These are phyloP conservation scores for Penicillium sumatraense DNA, from an alignment of 2,329 filamentous ascomycete species.

Conservation along the genomic window DNA sequence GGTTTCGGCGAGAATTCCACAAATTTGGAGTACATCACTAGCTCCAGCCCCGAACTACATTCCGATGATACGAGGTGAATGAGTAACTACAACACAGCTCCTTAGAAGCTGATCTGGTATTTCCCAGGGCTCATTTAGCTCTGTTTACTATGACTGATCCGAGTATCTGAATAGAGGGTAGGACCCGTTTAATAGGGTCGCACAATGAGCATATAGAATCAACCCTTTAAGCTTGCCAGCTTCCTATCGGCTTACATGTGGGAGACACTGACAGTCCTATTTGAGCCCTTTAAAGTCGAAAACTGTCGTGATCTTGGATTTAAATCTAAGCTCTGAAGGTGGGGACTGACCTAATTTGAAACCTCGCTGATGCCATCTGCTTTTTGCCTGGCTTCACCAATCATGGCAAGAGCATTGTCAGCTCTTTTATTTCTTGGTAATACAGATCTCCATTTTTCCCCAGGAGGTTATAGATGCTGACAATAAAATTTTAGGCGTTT, in stretches of 20 bases:
- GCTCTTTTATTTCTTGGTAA: constrained; percentile 5
- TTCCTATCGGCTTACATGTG: constrained; percentile 7
- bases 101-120: not conserved
- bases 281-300: not conserved
- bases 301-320: not conserved
- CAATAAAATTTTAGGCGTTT: not conserved
- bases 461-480: not conserved
- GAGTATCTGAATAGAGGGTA: not conserved
- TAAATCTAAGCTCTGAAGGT: not conserved
- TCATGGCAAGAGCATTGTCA: constrained; percentile 8
- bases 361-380: not conserved
- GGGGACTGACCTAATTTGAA: constrained; percentile 7
- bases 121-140: no score
- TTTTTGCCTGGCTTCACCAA: constrained; percentile 1
- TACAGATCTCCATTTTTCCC: no score
- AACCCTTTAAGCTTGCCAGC: not conserved
- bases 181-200: constrained; percentile 9
- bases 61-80: not conserved
- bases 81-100: not conserved
- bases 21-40: not conserved
- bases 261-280: not conserved
- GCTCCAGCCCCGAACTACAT: not conserved
- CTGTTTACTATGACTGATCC: no score
- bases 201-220: constrained; percentile 5
- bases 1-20: not conserved